These are phyloP conservation scores for Euryodendron excelsum DNA, from an alignment of 148 eudicot species.

Conservation along the genomic window DNA sequence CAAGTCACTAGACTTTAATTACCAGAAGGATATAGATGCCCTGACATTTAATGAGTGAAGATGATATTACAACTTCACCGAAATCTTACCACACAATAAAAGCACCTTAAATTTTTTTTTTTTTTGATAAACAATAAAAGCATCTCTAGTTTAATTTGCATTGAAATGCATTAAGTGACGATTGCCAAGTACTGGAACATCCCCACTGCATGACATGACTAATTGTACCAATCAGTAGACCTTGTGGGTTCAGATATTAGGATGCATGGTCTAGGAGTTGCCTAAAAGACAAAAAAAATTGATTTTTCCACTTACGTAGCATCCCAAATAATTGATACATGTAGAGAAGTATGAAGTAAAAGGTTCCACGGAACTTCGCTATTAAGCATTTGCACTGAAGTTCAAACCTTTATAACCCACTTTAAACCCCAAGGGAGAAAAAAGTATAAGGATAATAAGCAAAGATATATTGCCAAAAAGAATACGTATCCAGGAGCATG, in stretches of 20 bases:
- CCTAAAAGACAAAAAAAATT: too few relatives aligned
- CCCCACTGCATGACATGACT: not conserved
- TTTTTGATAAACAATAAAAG: too few relatives aligned
- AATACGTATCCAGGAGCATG: not conserved
- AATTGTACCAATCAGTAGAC: not conserved
- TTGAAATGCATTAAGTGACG: slow-evolving; percentile 1
- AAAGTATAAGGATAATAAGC: too few relatives aligned
- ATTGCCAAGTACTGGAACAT: not conserved
- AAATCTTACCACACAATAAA: not conserved
- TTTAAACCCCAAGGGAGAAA: too few relatives aligned
- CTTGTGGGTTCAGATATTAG: not conserved
- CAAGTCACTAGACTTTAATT: not conserved
- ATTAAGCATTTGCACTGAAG: not conserved
- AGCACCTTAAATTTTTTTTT: too few relatives aligned
- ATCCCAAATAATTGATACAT: too few relatives aligned
- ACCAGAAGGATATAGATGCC: not conserved
- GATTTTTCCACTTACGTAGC: too few relatives aligned
- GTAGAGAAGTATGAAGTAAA: not conserved
- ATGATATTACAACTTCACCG: not conserved
- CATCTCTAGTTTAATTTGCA: not conserved
- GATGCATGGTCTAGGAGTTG: too few relatives aligned
- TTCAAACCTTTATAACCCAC: too few relatives aligned
- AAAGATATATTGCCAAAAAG: too few relatives aligned
- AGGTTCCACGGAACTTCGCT: not conserved
- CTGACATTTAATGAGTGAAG: not conserved